These are phyloP conservation scores for Spinellus fusiger DNA, from an alignment of 192 early-diverging fungal genomes.

Conservation along the genomic window DNA sequence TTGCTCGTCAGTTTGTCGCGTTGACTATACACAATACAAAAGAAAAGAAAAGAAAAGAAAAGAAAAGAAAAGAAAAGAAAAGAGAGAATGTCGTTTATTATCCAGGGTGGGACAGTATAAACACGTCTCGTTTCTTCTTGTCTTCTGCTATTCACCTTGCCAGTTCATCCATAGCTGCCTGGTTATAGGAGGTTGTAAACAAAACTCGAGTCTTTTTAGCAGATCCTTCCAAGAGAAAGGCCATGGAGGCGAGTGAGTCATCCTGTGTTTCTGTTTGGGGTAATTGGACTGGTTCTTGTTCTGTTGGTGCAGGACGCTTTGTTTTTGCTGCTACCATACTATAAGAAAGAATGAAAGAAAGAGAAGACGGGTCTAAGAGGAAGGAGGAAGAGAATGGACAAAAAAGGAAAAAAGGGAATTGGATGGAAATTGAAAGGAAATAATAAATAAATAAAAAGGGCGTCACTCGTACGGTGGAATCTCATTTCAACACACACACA, in stretches of 20 bases:
- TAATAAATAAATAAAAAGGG: no score
- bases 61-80: background rate
- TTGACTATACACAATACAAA: constrained; percentile 37
- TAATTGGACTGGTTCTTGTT: background rate
- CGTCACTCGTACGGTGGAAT: no score
- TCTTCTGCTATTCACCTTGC: constrained; percentile 15
- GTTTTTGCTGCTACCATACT: constrained; percentile 21
- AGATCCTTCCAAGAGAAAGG: constrained; percentile 13
- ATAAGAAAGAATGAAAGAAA: background rate
- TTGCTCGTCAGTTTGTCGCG: constrained; percentile 65
- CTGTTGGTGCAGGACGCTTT: constrained; percentile 8
- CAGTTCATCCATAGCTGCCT: constrained; percentile 35
- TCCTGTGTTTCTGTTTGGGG: background rate
- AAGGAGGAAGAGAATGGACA: background rate
- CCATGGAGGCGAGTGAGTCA: constrained; percentile 7
- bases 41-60: background rate
- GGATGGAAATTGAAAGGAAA: no score
- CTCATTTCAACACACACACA: no score
- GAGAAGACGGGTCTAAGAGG: background rate
- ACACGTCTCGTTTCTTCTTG: background rate
- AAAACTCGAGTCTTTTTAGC: constrained; percentile 29
- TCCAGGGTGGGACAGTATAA: background rate
- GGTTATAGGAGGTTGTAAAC: constrained; percentile 28
- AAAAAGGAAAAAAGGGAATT: no score
- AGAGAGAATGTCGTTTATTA: background rate